A percentile compares a stretch with the other conserved stretches of the same genome.
These are phyloP conservation scores for Trypanosoma theileri DNA, from an alignment of 208 protist genomes.

Conservation along the genomic window DNA sequence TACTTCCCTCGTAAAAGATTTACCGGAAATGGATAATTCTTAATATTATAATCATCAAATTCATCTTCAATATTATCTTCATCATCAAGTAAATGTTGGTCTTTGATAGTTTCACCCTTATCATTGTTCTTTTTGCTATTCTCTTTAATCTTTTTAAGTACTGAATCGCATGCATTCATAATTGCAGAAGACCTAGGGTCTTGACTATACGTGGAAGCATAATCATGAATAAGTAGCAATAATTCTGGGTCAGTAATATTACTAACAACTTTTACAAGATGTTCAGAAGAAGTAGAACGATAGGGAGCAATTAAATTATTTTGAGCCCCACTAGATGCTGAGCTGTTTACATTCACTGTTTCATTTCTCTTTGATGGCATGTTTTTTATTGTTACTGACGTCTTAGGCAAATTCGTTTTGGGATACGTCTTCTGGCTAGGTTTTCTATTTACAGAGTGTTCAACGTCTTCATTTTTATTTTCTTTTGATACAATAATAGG, in stretches of 20 bases:
- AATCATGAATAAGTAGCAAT: conserved; percentile 48
- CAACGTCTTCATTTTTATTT: too few relatives aligned
- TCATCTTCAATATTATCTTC: conserved; percentile 36
- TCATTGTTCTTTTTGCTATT: not conserved
- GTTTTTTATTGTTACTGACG: not conserved
- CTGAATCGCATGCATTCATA: conserved; percentile 25
- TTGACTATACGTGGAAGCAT: conserved; percentile 27
- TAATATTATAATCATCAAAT: conserved; percentile 55
- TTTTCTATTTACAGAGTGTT: too few relatives aligned
- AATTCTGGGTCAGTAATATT: conserved; percentile 45
- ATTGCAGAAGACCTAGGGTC: conserved; percentile 15
- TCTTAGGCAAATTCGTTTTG: too few relatives aligned
- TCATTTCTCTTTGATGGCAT: not conserved
- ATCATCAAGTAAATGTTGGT: not conserved
- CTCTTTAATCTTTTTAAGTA: conserved; percentile 22
- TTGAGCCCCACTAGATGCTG: too few relatives aligned
- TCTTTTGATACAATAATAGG: too few relatives aligned
- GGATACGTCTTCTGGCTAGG: too few relatives aligned
- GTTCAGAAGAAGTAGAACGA: conserved; percentile 7
- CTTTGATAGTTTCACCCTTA: conserved; percentile 11
- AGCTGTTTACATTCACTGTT: not conserved
- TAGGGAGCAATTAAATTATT: not conserved
- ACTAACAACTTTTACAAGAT: conserved; percentile 32
- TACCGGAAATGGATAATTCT: conserved; percentile 29
- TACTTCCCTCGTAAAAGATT: conserved; percentile 26